These are phyloP conservation scores for Vitis amurensis DNA, from an alignment of 164 flowering plant genomes.

Conservation along the genomic window DNA sequence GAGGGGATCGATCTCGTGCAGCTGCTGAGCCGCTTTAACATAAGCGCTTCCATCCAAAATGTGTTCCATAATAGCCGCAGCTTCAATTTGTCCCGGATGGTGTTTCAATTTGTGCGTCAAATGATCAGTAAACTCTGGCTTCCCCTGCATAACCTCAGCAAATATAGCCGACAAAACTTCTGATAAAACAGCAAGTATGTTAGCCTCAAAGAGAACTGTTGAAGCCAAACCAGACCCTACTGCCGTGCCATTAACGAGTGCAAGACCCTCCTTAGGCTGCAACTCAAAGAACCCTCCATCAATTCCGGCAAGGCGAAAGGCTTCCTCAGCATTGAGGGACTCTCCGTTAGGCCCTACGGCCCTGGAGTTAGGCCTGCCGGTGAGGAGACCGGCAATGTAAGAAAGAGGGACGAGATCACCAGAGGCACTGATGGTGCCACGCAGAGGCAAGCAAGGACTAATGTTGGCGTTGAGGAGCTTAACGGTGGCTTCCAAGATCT, in stretches of 20 bases:
- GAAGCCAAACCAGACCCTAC: conserved; percentile 68
- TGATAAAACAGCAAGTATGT: conserved; percentile 42
- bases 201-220: conserved; percentile 53
- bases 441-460: conserved; percentile 61
- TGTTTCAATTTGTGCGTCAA: conserved; percentile 63
- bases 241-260: conserved; percentile 65
- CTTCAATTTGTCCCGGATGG: conserved; percentile 70
- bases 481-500: conserved; percentile 58
- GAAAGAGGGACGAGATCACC: conserved; percentile 70
- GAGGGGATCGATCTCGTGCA: conserved; percentile 55
- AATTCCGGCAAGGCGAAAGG: conserved; percentile 45
- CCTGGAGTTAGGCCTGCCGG: conserved; percentile 59
- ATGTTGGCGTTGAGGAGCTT: conserved; percentile 51
- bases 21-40: conserved; percentile 36
- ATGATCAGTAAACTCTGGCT: conserved; percentile 63
- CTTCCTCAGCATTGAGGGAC: conserved; percentile 35
- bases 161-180: conserved; percentile 60
- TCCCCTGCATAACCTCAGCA: conserved; percentile 69
- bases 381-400: conserved; percentile 63
- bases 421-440: conserved; percentile 67
- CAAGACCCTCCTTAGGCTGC: conserved; percentile 67
- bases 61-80: conserved; percentile 73
- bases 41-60: conserved; percentile 52
- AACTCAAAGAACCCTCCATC: conserved; percentile 48
- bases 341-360: conserved; percentile 47